These are phyloP conservation scores for Pichia sp. DNA, from an alignment of 1,139 yeast species.

Conservation along the genomic window DNA sequence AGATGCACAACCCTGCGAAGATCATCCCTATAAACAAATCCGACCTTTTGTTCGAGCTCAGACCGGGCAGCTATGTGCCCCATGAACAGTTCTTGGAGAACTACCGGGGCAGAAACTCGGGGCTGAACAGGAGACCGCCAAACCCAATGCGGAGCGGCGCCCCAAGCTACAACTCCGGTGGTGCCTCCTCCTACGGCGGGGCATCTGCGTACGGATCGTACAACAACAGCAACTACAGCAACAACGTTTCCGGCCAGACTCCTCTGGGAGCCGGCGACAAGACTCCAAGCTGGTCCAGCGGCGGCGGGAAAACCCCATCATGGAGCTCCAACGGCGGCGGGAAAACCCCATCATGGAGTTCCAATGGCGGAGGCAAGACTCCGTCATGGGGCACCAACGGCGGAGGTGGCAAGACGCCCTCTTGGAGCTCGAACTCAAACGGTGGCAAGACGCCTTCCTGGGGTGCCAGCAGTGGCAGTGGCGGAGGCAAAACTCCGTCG, in stretches of 20 bases:
- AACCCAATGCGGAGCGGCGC: background rate
- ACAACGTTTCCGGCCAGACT: conserved; percentile 29
- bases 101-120: conserved; percentile 30
- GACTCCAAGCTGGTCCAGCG: conserved; percentile 34
- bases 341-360: conserved; percentile 35
- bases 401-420: conserved; percentile 58
- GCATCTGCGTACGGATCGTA: conserved; percentile 27
- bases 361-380: conserved; percentile 28
- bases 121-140: conserved; percentile 1
- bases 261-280: conserved; percentile 27
- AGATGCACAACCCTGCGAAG: conserved; percentile 87
- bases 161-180: conserved; percentile 21
- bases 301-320: conserved; percentile 41
- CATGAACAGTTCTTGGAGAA: conserved; percentile 76
- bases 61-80: conserved; percentile 64
- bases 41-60: conserved; percentile 64
- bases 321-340: conserved; percentile 30
- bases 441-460: conserved; percentile 48
- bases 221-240: conserved; percentile 14
- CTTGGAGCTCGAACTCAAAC: conserved; percentile 38
- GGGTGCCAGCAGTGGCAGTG: conserved; percentile 41
- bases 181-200: conserved; percentile 28
- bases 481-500: conserved; percentile 33
- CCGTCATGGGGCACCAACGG: conserved; percentile 16
- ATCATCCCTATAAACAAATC: conserved; percentile 80